Evolutionary conservation across 2,329 filamentous ascomycete genomes (phyloP).

Genomic region (Aureobasidium namibiae): DNA sequence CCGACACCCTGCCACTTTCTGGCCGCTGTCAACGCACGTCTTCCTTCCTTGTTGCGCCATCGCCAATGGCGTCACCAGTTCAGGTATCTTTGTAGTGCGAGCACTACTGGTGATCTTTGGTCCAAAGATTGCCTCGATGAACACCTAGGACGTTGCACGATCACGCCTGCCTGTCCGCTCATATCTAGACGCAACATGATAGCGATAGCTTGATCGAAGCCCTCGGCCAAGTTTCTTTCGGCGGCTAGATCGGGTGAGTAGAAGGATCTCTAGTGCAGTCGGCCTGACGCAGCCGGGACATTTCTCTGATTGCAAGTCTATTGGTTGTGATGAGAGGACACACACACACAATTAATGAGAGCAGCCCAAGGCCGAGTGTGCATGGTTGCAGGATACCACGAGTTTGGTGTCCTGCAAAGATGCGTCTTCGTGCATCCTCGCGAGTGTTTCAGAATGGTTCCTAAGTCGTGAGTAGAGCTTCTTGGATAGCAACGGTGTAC

Average conservation of each 20-base stretch:
- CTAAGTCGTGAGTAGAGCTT: conserved; percentile 9
- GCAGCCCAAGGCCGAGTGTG: background rate
- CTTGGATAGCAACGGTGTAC: conserved; percentile 8
- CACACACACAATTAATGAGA: background rate
- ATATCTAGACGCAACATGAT: background rate
- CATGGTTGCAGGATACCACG: conserved; percentile 1
- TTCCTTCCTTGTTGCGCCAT: conserved; percentile 6
- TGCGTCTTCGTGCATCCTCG: conserved; percentile 3
- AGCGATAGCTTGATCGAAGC: background rate
- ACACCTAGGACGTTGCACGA: background rate
- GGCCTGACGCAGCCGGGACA: background rate
- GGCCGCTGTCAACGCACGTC: background rate
- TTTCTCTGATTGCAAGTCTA: background rate
- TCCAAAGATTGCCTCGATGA: background rate
- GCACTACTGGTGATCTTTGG: background rate
- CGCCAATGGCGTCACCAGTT: conserved; percentile 8
- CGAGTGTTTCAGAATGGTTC: conserved; percentile 9
- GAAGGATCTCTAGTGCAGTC: background rate
- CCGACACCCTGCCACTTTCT: conserved; percentile 3
- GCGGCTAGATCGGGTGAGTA: background rate
- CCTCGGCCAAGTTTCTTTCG: background rate
- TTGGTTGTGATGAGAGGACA: background rate
- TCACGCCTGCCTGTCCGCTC: background rate
- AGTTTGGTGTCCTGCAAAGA: background rate
- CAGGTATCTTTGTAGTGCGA: background rate